Evolutionary conservation across 257 asterid genomes (phyloP).

Genomic region (Solanum virginianum): DNA sequence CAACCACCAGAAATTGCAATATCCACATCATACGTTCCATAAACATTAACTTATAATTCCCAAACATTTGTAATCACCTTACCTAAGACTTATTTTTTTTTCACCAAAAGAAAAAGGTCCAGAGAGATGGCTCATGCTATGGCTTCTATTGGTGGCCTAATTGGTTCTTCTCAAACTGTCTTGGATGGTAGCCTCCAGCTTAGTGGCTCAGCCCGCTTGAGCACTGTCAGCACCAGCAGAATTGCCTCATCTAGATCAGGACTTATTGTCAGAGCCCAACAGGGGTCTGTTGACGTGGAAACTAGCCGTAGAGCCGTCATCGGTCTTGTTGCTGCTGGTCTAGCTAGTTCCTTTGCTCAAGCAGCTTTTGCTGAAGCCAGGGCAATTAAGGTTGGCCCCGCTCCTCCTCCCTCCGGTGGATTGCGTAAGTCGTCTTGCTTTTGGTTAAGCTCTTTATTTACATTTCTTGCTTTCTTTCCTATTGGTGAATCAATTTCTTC

Average conservation of each 20-base stretch:
- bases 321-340: conserved; percentile 73
- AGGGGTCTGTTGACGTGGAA: conserved; percentile 45
- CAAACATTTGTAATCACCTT: neutral
- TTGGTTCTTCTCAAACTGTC: conserved; percentile 73
- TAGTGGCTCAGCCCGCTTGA: conserved; percentile 40
- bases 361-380: conserved; percentile 72
- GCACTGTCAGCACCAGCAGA: conserved; percentile 26
- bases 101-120: neutral
- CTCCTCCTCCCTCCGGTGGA: conserved; percentile 97
- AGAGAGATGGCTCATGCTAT: conserved; percentile 47
- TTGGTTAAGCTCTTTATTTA: neutral
- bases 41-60: neutral
- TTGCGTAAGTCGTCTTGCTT: conserved; percentile 48
- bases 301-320: conserved; percentile 72
- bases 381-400: conserved; percentile 70
- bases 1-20: conserved; percentile 19
- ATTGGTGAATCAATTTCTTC: neutral
- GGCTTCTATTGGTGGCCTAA: conserved; percentile 75
- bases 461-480: neutral
- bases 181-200: conserved; percentile 72
- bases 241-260: conserved; percentile 29
- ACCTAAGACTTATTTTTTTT: neutral
- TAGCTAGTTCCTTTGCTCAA: conserved; percentile 61
- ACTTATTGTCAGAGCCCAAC: conserved; percentile 55
- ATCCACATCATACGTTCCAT: conserved; percentile 2